These are phyloP conservation scores for Cinnamomum chago DNA, from an alignment of 164 flowering plant species.

Conservation along the genomic window DNA sequence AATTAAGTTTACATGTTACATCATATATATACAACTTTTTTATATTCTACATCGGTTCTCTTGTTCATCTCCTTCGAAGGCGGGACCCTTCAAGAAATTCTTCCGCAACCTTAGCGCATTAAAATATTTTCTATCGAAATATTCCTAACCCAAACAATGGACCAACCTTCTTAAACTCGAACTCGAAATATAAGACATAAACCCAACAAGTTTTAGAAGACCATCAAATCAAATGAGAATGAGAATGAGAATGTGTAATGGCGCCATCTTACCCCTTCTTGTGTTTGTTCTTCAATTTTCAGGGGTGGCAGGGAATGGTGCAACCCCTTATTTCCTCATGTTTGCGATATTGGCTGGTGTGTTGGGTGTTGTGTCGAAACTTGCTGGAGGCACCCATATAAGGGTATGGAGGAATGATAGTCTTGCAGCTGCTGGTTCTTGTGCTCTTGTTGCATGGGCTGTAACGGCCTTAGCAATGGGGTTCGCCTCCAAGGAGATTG, in stretches of 20 bases:
- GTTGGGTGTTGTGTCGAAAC: conserved; percentile 59
- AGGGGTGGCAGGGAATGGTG: conserved; percentile 63
- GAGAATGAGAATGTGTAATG: too few species aligned
- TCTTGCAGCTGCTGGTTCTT: conserved; percentile 67
- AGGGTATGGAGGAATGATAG: conserved; percentile 84
- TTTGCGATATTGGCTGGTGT: conserved; percentile 65
- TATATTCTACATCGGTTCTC: rapidly evolving
- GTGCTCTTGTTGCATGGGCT: conserved; percentile 76
- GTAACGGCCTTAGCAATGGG: conserved; percentile 82
- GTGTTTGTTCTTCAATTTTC: not conserved
- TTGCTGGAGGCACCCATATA: conserved; percentile 67
- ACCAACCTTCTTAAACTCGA: too few species aligned
- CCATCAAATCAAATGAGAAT: too few species aligned
- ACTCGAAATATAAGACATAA: too few species aligned
- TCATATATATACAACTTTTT: too few species aligned
- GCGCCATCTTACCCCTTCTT: not conserved
- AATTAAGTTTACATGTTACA: too few species aligned
- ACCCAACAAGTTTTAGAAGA: too few species aligned
- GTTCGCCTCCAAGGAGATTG: conserved; percentile 87
- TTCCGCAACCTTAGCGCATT: too few species aligned
- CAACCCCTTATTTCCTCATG: conserved; percentile 52
- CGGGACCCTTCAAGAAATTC: too few species aligned
- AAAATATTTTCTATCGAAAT: too few species aligned
- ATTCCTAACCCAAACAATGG: too few species aligned
- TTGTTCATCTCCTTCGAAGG: too few species aligned